These are phyloP conservation scores for Gossypium bickii DNA, from an alignment of 345 rosid genomes.

Conservation along the genomic window DNA sequence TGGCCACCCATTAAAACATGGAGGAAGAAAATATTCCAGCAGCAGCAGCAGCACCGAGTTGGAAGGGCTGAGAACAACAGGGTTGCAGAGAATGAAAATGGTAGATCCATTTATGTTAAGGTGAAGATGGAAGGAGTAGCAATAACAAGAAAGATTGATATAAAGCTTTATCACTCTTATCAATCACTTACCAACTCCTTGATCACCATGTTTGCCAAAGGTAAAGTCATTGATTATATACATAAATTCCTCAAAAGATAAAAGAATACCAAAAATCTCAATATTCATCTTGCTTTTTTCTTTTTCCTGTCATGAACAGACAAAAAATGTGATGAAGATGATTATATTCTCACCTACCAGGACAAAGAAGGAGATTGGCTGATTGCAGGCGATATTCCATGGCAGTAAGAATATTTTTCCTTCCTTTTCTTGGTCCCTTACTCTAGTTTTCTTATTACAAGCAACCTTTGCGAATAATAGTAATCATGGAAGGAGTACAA, in stretches of 20 bases:
- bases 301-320: slow-evolving; percentile 19
- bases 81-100: slow-evolving; percentile 12
- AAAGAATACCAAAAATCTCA: not conserved
- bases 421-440: not conserved
- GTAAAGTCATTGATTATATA: slow-evolving; percentile 21
- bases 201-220: slow-evolving; percentile 45
- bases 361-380: slow-evolving; percentile 65
- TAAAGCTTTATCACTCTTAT: slow-evolving; percentile 43
- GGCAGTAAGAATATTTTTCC: slow-evolving; percentile 48
- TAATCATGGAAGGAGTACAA: not conserved
- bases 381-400: slow-evolving; percentile 55
- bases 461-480: not conserved
- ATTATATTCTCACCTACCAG: slow-evolving; percentile 45
- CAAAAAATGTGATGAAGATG: slow-evolving; percentile 20
- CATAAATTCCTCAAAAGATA: not conserved
- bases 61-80: slow-evolving; percentile 11
- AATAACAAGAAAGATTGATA: slow-evolving; percentile 57
- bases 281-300: not conserved
- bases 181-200: slow-evolving; percentile 41
- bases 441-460: not conserved
- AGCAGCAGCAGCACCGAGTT: slow-evolving; percentile 26
- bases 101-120: slow-evolving; percentile 47
- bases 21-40: slow-evolving; percentile 46
- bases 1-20: slow-evolving; percentile 79
- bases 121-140: slow-evolving; percentile 77